Evolutionary conservation across 208 protist species (phyloP).

Genomic region (Paratrypanosoma confusum): DNA sequence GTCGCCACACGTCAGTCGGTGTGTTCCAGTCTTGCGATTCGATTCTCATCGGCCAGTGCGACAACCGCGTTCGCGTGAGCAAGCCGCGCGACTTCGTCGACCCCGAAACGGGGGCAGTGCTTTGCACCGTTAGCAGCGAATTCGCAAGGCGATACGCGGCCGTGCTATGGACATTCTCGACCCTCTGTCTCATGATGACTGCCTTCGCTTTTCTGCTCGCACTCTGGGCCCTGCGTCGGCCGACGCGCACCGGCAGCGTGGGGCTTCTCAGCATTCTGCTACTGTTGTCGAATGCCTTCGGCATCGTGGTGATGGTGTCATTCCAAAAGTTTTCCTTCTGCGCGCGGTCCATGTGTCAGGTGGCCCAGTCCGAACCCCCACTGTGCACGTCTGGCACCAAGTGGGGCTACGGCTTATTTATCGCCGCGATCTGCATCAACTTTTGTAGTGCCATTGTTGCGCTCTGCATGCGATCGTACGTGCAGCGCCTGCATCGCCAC

Average conservation of each 20-base stretch:
- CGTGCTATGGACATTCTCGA: conserved; percentile 33
- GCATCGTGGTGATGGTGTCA: conserved; percentile 32
- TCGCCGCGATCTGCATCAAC: conserved; percentile 33
- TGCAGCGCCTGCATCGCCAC: conserved; percentile 21
- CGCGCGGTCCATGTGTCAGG: conserved; percentile 23
- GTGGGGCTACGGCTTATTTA: conserved; percentile 53
- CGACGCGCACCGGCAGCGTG: conserved; percentile 32
- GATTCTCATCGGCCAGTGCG: conserved; percentile 20
- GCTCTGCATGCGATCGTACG: conserved; percentile 48
- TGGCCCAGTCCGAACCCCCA: conserved; percentile 2
- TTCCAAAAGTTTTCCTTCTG: conserved; percentile 47
- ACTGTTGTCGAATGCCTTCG: conserved; percentile 12
- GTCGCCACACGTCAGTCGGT: conserved; percentile 23
- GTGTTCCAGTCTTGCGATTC: conserved; percentile 42
- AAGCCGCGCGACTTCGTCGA: conserved; percentile 18
- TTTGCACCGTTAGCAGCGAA: conserved; percentile 21
- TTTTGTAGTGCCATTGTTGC: conserved; percentile 22
- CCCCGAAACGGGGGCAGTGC: conserved; percentile 12
- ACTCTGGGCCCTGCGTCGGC: conserved; percentile 24
- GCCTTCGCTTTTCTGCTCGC: conserved; percentile 14
- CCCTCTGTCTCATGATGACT: conserved; percentile 29
- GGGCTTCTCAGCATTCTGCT: conserved; percentile 20
- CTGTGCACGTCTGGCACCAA: conserved; percentile 20
- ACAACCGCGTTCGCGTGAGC: conserved; percentile 7
- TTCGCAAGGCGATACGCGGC: conserved; percentile 25